These are phyloP conservation scores for Neonectria ditissima DNA, from an alignment of 2,329 filamentous ascomycete genomes.

Conservation along the genomic window DNA sequence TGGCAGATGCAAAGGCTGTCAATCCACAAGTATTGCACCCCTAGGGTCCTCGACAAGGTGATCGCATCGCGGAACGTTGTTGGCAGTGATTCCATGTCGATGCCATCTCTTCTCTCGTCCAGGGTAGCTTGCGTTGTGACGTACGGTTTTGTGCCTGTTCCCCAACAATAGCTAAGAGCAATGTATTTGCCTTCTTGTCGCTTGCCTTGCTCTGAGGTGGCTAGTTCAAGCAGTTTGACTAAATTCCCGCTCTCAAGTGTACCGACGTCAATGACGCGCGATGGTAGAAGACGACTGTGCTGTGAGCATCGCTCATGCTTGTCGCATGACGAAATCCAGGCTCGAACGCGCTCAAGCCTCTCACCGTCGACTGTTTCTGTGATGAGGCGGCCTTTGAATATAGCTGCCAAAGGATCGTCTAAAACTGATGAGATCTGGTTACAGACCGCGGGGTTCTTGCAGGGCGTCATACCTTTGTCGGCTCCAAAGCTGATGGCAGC, in stretches of 20 bases:
- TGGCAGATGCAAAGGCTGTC: slow-evolving; percentile 28
- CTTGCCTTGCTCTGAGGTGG: neutral
- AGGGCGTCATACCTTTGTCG: no score
- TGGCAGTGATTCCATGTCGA: slow-evolving; percentile 11
- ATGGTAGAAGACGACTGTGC: neutral
- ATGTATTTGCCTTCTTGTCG: slow-evolving; percentile 4
- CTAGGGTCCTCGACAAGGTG: slow-evolving; percentile 4
- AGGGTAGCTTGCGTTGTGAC: slow-evolving; percentile 13
- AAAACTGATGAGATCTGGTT: neutral
- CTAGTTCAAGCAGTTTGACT: slow-evolving; percentile 1
- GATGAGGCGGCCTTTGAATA: slow-evolving; percentile 5
- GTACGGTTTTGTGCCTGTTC: slow-evolving; percentile 5
- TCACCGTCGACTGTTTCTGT: neutral
- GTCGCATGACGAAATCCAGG: slow-evolving; percentile 9
- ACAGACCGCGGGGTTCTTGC: no score
- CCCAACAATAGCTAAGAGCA: slow-evolving; percentile 31
- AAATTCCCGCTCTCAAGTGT: neutral
- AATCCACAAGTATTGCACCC: slow-evolving; percentile 23
- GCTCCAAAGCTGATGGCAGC: slow-evolving; percentile 16
- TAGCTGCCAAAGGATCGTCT: neutral
- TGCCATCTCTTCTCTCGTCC: neutral
- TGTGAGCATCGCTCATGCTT: slow-evolving; percentile 1
- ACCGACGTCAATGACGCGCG: slow-evolving; percentile 7
- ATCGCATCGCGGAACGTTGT: slow-evolving; percentile 23
- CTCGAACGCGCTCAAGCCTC: neutral